phyloP scores from a whole-genome alignment of 208 protist species.

The Crithidia thermophila region DNA sequence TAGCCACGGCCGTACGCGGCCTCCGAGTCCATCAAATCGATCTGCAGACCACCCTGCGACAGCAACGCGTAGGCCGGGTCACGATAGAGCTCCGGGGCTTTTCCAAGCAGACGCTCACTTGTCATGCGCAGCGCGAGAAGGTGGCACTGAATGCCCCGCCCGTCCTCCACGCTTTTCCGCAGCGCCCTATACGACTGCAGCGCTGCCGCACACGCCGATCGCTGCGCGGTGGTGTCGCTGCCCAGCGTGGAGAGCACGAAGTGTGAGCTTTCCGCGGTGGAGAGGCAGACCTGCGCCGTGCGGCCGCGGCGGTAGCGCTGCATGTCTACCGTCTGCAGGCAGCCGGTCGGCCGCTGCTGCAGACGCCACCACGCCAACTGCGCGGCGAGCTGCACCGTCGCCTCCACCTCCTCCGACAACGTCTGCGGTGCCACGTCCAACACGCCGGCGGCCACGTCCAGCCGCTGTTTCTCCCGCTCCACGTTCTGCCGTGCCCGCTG shows the following conservation, averaged over 20 bases:
- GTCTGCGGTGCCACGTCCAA: conserved; percentile 26
- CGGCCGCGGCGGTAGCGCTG: conserved; percentile 75
- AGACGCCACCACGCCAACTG: conserved; percentile 84
- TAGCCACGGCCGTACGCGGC: conserved; percentile 21
- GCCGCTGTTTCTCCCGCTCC: conserved; percentile 37
- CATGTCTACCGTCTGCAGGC: conserved; percentile 56
- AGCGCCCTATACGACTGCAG: conserved; percentile 3
- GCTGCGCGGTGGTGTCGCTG: neutral
- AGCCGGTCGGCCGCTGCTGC: conserved; percentile 58
- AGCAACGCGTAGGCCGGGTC: conserved; percentile 15
- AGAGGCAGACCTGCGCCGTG: conserved; percentile 49
- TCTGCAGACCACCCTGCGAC: neutral
- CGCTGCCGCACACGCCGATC: conserved; percentile 13
- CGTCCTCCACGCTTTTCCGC: neutral
- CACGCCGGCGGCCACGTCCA: conserved; percentile 54
- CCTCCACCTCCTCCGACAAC: neutral
- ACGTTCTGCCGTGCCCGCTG: conserved; percentile 32
- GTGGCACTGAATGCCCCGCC: conserved; percentile 16
- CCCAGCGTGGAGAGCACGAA: conserved; percentile 58
- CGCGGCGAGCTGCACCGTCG: conserved; percentile 43
- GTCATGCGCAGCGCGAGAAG: conserved; percentile 29
- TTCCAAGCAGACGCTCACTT: conserved; percentile 27
- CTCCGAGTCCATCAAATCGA: conserved; percentile 22
- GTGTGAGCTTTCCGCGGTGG: conserved; percentile 49
- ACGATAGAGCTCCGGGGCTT: conserved; percentile 18